Evolutionary conservation across 352 stramenopile genomes (phyloP).

Genomic region (Phytopythium montanum): DNA sequence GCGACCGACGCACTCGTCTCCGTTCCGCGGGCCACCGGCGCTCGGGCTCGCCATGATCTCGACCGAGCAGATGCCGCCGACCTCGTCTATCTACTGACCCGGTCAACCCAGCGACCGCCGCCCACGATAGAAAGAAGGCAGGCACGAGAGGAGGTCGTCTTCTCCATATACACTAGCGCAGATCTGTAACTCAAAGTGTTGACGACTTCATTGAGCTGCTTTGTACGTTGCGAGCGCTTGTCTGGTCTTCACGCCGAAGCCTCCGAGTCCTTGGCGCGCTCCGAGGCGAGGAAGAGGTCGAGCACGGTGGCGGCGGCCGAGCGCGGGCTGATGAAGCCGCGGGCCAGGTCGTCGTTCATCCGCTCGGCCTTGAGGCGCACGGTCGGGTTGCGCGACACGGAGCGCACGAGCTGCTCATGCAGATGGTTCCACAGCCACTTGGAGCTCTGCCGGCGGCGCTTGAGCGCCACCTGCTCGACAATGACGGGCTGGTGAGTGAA

Average conservation of each 20-base stretch:
- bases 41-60: slow-evolving; percentile 49
- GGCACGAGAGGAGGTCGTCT: slow-evolving; percentile 7
- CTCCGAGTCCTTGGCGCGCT: slow-evolving; percentile 20
- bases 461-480: slow-evolving; percentile 40
- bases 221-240: not conserved
- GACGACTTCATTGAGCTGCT: not conserved
- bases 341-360: slow-evolving; percentile 59
- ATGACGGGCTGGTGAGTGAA: not conserved
- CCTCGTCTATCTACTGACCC: slow-evolving; percentile 44
- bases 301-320: slow-evolving; percentile 57
- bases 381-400: slow-evolving; percentile 38
- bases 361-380: slow-evolving; percentile 46
- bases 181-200: slow-evolving; percentile 3
- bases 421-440: slow-evolving; percentile 85
- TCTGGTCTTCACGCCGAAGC: not conserved
- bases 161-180: slow-evolving; percentile 2
- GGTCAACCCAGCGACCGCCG: not conserved
- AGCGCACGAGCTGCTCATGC: slow-evolving; percentile 70
- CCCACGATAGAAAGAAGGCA: not conserved
- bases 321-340: slow-evolving; percentile 61
- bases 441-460: slow-evolving; percentile 65
- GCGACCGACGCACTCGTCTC: slow-evolving; percentile 10
- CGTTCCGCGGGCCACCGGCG: slow-evolving; percentile 14
- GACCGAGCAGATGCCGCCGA: slow-evolving; percentile 44
- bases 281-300: slow-evolving; percentile 56